Conservation (phyloP, 495 filamentous ascomycete species). For the Copromyces sp. region DNA sequence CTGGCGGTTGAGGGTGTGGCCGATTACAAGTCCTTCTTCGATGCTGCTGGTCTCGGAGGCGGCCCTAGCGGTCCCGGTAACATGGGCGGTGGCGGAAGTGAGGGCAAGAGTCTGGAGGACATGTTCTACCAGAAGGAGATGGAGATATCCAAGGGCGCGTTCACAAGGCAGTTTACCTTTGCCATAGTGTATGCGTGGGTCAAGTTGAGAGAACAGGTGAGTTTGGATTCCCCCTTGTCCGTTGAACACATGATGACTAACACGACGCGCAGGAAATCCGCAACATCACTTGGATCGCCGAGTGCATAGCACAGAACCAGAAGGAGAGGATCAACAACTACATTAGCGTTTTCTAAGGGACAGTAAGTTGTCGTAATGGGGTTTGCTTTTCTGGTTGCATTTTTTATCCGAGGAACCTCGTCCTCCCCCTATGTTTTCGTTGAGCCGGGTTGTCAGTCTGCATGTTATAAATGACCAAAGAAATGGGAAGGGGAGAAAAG, state of each 20-base stretch:
- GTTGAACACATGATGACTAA: conserved; percentile 2
- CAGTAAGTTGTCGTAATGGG: neutral
- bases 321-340: conserved; percentile 98
- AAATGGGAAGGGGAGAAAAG: neutral
- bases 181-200: conserved; percentile 97
- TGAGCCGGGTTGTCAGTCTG: neutral
- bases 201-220: conserved; percentile 91
- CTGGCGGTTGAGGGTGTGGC: conserved; percentile 82
- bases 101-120: conserved; percentile 88
- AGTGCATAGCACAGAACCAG: conserved; percentile 99
- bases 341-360: conserved; percentile 78
- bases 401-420: conserved; percentile 5
- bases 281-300: conserved; percentile 98
- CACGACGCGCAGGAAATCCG: conserved; percentile 71
- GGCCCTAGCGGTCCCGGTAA: conserved; percentile 65
- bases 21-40: conserved; percentile 93
- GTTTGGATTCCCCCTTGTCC: conserved; percentile 11
- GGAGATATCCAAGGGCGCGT: conserved; percentile 90
- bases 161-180: conserved; percentile 93
- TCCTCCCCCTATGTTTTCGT: neutral
- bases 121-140: conserved; percentile 99
- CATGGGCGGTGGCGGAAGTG: conserved; percentile 64
- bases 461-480: neutral
- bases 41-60: conserved; percentile 76
- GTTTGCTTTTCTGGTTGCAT: conserved; percentile 4